Conservation (phyloP, 148 eudicot species). For the Diospyros kaki region DNA sequence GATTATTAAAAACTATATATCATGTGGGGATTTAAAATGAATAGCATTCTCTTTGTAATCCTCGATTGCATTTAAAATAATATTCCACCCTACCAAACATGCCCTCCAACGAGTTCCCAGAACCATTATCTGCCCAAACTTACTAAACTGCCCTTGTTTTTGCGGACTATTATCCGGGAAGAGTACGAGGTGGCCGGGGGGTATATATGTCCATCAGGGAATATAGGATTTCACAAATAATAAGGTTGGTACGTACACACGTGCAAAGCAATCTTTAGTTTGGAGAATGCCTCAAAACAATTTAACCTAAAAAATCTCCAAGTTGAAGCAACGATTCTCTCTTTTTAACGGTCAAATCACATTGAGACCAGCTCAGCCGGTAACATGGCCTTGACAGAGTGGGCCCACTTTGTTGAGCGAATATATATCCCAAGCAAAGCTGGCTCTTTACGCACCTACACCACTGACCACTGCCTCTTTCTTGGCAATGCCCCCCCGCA, state of each 20-base stretch:
- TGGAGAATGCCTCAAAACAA: not conserved
- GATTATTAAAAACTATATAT: not conserved
- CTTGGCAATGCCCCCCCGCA: conserved; percentile 19
- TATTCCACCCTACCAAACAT: not conserved
- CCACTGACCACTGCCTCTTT: not conserved
- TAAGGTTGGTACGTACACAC: not conserved
- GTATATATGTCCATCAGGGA: not conserved
- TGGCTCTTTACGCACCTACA: not conserved
- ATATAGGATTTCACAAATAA: not conserved
- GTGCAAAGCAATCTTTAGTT: conserved; percentile 1
- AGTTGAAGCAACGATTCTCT: conserved; percentile 14
- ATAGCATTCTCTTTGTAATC: not conserved
- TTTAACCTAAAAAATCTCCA: conserved; percentile 11
- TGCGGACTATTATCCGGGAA: not conserved
- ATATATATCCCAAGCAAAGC: conserved; percentile 7
- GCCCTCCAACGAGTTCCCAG: not conserved
- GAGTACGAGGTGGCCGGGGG: not conserved
- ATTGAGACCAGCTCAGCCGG: conserved; percentile 32
- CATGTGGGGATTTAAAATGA: no score
- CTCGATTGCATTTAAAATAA: not conserved
- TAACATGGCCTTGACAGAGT: conserved; percentile 23
- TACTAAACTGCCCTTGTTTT: not conserved
- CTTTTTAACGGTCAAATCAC: conserved; percentile 18
- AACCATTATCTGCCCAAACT: not conserved
- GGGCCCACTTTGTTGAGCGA: not conserved